Percentiles rank a stretch among this genome's conserved stretches.
phyloP scores from a whole-genome alignment of 495 filamentous ascomycete species.

The Penicilliopsis zonata region DNA sequence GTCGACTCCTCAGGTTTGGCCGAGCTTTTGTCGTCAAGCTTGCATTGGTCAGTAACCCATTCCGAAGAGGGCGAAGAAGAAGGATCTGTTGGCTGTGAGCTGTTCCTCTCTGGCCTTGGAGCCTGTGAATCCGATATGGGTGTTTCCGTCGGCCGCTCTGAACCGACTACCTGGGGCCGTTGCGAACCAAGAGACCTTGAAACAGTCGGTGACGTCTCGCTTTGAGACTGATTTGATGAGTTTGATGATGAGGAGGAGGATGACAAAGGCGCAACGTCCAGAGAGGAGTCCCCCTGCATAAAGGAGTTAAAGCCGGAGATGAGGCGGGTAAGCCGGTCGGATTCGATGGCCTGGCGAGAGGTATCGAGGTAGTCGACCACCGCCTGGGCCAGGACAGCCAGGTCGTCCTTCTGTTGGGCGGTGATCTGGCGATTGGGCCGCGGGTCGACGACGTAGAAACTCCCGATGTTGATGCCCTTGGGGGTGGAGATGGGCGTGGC shows the following conservation, averaged over 20 bases:
- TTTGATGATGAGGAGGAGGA: neutral
- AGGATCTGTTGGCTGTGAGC: neutral
- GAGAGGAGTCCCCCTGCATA: conserved; percentile 31
- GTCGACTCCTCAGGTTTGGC: neutral
- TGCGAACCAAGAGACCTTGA: neutral
- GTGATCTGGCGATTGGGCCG: conserved; percentile 9
- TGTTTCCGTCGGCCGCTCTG: neutral
- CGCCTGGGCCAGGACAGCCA: conserved; percentile 32
- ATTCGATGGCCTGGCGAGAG: conserved; percentile 31
- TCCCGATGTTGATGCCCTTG: conserved; percentile 12
- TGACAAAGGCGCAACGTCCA: neutral
- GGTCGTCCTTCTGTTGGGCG: conserved; percentile 9
- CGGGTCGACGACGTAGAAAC: conserved; percentile 13
- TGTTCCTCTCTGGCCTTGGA: neutral
- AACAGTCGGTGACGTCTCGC: neutral
- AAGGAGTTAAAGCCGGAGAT: conserved; percentile 41
- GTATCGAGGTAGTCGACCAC: conserved; percentile 47
- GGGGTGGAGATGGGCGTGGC: conserved; percentile 13
- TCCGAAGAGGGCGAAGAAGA: neutral
- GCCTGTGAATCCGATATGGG: neutral
- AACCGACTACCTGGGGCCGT: neutral
- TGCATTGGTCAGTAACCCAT: neutral
- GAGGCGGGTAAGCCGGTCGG: conserved; percentile 35
- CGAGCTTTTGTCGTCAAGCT: neutral
- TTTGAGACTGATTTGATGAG: too few relatives aligned